Evolutionary conservation across 441 rosid genomes (phyloP), one percentile per base, ranked within the genome.

Genomic region (Cnidoscolus chayamansa): DNA sequence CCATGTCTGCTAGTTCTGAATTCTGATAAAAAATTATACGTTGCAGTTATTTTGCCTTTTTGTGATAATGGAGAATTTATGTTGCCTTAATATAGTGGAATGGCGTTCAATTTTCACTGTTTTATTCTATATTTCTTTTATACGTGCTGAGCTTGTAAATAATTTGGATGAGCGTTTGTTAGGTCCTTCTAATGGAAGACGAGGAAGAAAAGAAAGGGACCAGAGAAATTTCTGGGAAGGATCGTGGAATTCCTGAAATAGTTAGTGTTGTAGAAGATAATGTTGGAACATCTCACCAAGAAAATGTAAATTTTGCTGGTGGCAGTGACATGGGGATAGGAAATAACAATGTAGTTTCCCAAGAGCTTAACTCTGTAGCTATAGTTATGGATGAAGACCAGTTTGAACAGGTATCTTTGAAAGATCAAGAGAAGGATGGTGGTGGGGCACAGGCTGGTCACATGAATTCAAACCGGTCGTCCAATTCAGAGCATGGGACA

Each of bases 331-430:
- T 78, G 71, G 67, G 62, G 59, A 66, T 66, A 72, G 78, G 66
- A 72, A 57, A 72, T 51, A 78, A 79, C 20, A 81, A 78, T 67
- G 48, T 76, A 11, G 74, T 57, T 61, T 73, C 58, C 70, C 76
- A 80, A 54, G 87, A 68, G 72, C 72, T 56, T 43, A 77, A 51
- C 78, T 79, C 89, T 74, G 76, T 68, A 60, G 74, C 75, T 72
- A 61, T 80, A 55, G 80, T 66, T 51, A 84, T 70, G 61, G 90
- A 88, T 15, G 97, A 89, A 69, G 97, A 81, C 31, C 90, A 89
- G 76, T 91, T 95, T 81, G 98, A 91, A 81, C 97, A 84, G 65
- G 95, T 95, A 17, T 91, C 90, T 73, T 82, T 91, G 56, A 86
- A 82, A 81, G 94, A 68, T 25, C 25, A 25, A 25, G 25, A 25